Evolutionary conservation across 2,329 filamentous ascomycete species (phyloP).

Genomic region (Fusarium protoensiforme): DNA sequence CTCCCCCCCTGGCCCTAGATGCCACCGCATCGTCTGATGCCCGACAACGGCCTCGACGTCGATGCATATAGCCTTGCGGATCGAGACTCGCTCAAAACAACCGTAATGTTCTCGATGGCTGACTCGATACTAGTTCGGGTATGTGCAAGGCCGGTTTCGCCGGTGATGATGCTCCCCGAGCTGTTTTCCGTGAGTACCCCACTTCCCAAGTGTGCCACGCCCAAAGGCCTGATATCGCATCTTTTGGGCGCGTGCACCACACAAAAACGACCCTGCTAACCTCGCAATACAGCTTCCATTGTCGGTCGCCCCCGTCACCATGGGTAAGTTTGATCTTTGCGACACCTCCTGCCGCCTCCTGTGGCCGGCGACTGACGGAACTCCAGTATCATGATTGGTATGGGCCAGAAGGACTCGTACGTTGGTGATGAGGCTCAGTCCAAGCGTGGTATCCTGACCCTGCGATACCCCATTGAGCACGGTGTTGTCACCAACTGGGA

Average conservation of each 20-base stretch:
- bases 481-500: slow-evolving; percentile 99
- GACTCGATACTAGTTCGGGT: slow-evolving; percentile 81
- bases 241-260: slow-evolving; percentile 16
- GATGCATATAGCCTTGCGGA: slow-evolving; percentile 16
- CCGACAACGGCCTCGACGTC: slow-evolving; percentile 25
- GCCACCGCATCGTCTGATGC: slow-evolving; percentile 40
- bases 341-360: slow-evolving; percentile 20
- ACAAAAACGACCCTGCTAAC: slow-evolving; percentile 49
- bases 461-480: slow-evolving; percentile 99
- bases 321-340: slow-evolving; percentile 76
- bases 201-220: slow-evolving; percentile 39
- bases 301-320: slow-evolving; percentile 99
- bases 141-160: slow-evolving; percentile 99
- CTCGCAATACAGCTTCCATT: slow-evolving; percentile 81
- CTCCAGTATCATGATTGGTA: slow-evolving; percentile 99
- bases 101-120: slow-evolving; percentile 43
- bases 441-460: slow-evolving; percentile 99
- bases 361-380: slow-evolving; percentile 23
- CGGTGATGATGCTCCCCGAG: slow-evolving; percentile 99
- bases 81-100: slow-evolving; percentile 3
- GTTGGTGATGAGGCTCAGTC: slow-evolving; percentile 99
- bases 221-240: slow-evolving; percentile 31
- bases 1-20: slow-evolving; percentile 30
- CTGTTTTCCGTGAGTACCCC: slow-evolving; percentile 95
- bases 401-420: slow-evolving; percentile 99